phyloP scores from a whole-genome alignment of 306 rosid genomes.

The Lathyrus oleraceus region DNA sequence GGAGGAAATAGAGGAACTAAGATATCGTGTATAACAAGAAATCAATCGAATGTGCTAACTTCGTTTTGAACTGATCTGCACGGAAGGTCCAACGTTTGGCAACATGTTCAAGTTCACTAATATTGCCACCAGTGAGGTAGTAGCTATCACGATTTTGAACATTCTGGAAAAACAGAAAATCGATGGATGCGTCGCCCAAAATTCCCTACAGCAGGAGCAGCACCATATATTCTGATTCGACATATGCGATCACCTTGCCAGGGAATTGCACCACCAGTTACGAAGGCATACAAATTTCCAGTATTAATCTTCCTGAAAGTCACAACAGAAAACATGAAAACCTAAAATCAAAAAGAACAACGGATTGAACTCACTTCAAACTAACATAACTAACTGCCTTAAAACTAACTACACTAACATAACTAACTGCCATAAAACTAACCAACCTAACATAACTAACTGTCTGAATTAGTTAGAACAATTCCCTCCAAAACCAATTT shows the following conservation, averaged over 20 bases:
- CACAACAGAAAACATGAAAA: too few relatives aligned
- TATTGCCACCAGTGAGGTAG: neutral
- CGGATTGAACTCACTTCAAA: too few relatives aligned
- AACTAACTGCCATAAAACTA: too few relatives aligned
- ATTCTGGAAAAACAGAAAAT: neutral
- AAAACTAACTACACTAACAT: too few relatives aligned
- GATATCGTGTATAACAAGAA: neutral
- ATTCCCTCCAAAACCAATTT: too few relatives aligned
- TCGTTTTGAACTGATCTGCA: neutral
- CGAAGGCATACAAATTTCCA: too few relatives aligned
- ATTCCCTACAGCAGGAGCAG: slow-evolving; percentile 78
- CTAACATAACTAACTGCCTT: too few relatives aligned
- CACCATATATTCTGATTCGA: slow-evolving; percentile 79
- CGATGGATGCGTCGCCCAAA: slow-evolving; percentile 46
- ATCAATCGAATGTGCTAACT: neutral
- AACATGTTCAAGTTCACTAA: neutral
- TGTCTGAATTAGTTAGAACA: too few relatives aligned
- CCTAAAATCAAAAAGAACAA: too few relatives aligned
- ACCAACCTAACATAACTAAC: too few relatives aligned
- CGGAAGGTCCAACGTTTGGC: neutral
- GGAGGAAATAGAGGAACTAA: too few relatives aligned
- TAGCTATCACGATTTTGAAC: slow-evolving; percentile 13
- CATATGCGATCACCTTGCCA: slow-evolving; percentile 80
- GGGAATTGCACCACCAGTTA: slow-evolving; percentile 88
- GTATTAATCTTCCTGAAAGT: too few relatives aligned